Evolutionary conservation across 148 eudicot genomes (phyloP), one percentile per base, ranked within the genome.

Genomic region (Chenopodium quinoa): DNA sequence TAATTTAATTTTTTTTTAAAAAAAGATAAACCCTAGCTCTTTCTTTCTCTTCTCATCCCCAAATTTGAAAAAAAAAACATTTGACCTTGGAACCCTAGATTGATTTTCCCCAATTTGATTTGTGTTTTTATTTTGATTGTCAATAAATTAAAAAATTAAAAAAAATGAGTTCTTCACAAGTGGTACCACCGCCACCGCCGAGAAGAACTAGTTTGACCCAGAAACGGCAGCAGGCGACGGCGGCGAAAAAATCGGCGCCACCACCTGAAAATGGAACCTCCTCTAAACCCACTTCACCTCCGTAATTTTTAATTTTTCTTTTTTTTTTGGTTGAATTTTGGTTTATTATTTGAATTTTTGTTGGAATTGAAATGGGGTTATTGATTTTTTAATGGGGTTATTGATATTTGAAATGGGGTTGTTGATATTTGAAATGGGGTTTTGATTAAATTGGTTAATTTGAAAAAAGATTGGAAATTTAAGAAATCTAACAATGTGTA

Each of bases 241-340:
- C 37, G 34, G 31, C 37, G 34, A 90, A 82, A 83, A 86, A 79
- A 62, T 76, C 92, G 3, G 68, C 89, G 7, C 77, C 77, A 63
- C 82, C 82, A 17, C 83, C 94, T 47, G 95, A 93, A 73, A 92
- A 92, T 58, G 94, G 91, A 32, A 82, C 76, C 79, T 88, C 77
- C 67, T 80, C 89, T 25, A 92, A 91, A 67, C 92, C 98, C 22
- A 77, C 91, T 47, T 90, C 97, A 12, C 93, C 91, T 73, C 64
- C 92, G 95, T 94, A 77, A 94, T 86, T 54, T 17, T 70, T 71
- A 62, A 7, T 50, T 73, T 72, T n/a, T 54, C 48, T 25, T 2
- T 1, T 4, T 74, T 23, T 40, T 79, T 66, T 1, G 3, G 1
- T 46, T 65, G 52, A 60, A 47, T 70, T 79, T 66, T 1, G 3